These are phyloP conservation scores for Dillenia turbinata DNA, from an alignment of 164 flowering plant species.

Conservation along the genomic window DNA sequence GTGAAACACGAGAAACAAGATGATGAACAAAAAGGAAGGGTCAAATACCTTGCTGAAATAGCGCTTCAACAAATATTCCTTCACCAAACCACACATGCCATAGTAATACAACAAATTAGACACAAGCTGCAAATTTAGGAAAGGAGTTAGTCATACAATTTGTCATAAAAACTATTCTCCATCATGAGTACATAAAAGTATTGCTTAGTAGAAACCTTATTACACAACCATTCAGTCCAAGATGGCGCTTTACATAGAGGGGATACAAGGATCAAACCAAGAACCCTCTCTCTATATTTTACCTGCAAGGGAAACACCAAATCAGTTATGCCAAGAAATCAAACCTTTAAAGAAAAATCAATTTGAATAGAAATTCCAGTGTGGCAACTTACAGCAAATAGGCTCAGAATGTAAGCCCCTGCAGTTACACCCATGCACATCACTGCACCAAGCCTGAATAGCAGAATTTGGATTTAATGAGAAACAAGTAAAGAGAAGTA, in stretches of 20 bases:
- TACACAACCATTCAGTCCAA: constrained; percentile 74
- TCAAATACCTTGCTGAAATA: constrained; percentile 80
- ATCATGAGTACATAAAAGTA: background rate
- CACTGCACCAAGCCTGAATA: constrained; percentile 52
- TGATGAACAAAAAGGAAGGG: background rate
- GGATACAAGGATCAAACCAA: constrained; percentile 68
- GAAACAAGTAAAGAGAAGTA: background rate
- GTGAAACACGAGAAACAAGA: background rate
- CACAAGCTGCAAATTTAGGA: constrained; percentile 49
- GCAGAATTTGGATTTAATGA: constrained; percentile 8
- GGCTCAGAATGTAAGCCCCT: constrained; percentile 66
- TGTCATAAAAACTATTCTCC: background rate
- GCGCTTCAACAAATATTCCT: constrained; percentile 69
- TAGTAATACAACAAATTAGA: constrained; percentile 79
- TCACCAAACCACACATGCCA: constrained; percentile 82
- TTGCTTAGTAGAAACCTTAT: constrained; percentile 39
- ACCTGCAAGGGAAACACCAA: constrained; percentile 28
- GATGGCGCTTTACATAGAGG: constrained; percentile 71
- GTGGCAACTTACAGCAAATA: constrained; percentile 44
- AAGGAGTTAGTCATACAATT: too few relatives aligned
- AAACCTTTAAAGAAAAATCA: background rate
- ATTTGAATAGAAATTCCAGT: background rate
- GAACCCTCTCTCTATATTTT: constrained; percentile 61
- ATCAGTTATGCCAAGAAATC: constrained; percentile 2
- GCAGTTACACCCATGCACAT: constrained; percentile 77